phyloP scores from a whole-genome alignment of 208 protist genomes.

The Acanthamoeba castellanii region DNA sequence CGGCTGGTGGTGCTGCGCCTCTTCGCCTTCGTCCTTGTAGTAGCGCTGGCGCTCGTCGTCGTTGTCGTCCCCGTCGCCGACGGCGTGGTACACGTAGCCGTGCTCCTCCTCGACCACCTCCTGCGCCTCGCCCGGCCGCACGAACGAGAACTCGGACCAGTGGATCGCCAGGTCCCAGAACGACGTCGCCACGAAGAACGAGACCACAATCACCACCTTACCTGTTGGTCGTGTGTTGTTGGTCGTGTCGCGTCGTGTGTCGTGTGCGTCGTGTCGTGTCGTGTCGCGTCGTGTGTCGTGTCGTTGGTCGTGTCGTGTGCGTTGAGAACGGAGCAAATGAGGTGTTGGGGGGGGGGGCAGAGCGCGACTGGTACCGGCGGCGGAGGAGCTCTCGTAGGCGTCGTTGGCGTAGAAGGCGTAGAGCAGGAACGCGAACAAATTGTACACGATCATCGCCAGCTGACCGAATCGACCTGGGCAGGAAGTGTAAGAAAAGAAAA shows the following conservation, averaged over 20 bases:
- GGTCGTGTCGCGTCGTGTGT: no score
- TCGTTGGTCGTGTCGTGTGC: not conserved
- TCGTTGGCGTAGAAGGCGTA: slow-evolving; percentile 63
- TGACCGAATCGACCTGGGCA: slow-evolving; percentile 27
- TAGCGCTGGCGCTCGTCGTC: not conserved
- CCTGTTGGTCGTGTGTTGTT: not conserved
- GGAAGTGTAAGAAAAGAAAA: not conserved
- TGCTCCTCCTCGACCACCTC: slow-evolving; percentile 23
- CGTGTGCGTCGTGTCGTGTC: not conserved
- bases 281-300: no score
- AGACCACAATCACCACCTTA: slow-evolving; percentile 55
- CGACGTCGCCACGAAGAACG: slow-evolving; percentile 58
- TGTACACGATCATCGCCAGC: slow-evolving; percentile 60
- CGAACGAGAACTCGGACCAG: slow-evolving; percentile 62
- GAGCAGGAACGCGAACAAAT: slow-evolving; percentile 48
- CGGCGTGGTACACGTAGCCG: slow-evolving; percentile 49
- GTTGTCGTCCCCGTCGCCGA: not conserved
- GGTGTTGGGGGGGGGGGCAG: not conserved
- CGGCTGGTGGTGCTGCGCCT: no score
- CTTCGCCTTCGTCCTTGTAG: not conserved
- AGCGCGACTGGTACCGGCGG: not conserved
- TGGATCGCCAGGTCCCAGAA: slow-evolving; percentile 59
- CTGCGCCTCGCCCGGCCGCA: slow-evolving; percentile 3
- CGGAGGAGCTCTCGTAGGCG: slow-evolving; percentile 51
- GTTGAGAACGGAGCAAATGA: not conserved